phyloP scores from a whole-genome alignment of 257 asterid genomes.

The Solanum commersonii region DNA sequence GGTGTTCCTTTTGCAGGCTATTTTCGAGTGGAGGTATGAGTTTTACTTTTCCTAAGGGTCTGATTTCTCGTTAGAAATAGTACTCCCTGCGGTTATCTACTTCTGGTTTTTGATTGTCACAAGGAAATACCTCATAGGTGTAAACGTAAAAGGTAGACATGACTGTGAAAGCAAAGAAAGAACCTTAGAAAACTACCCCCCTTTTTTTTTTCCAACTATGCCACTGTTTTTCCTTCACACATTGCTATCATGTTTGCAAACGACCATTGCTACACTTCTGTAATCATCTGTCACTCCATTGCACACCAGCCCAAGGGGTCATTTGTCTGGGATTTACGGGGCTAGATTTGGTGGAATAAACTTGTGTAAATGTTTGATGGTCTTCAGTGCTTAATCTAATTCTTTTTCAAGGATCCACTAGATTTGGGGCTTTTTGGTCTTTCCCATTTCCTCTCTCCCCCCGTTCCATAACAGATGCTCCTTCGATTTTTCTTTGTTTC shows the following conservation, averaged over 20 bases:
- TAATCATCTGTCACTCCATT: not conserved
- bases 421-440: not conserved
- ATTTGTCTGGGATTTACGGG: not conserved
- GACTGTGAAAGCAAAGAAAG: not conserved
- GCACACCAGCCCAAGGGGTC: not conserved
- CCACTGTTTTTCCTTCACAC: not conserved
- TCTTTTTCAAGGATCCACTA: not conserved
- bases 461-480: not conserved
- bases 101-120: not conserved
- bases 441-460: not conserved
- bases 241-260: not conserved
- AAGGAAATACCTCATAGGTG: not conserved
- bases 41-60: not conserved
- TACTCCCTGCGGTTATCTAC: not conserved
- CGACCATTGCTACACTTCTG: not conserved
- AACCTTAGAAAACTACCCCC: not conserved
- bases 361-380: not conserved
- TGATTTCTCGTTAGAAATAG: not conserved
- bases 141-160: not conserved
- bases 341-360: not conserved
- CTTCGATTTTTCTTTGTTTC: not conserved
- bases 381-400: not conserved
- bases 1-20: slow-evolving; percentile 95
- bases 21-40: slow-evolving; percentile 84
- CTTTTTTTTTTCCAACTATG: not conserved